Evolutionary conservation across 495 filamentous ascomycete genomes (phyloP), one percentile per base, ranked within the genome.

Genomic region (Bathelium albidoporum): DNA sequence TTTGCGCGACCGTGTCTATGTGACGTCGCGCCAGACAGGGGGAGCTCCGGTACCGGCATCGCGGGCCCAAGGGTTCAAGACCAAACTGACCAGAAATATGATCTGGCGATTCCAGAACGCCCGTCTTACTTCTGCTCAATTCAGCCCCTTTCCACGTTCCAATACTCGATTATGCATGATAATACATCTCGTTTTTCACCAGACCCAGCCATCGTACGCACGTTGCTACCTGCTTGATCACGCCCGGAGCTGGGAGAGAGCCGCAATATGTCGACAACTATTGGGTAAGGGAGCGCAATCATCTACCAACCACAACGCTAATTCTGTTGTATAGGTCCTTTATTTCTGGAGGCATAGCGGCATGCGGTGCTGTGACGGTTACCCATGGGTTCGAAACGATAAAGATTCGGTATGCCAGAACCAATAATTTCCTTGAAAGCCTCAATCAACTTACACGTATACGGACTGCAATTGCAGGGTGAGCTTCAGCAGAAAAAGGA

Each of bases 301-400:
- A 44, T 58, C 22, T n/a, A 31, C n/a, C 58, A 64, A 9, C 12
- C 1, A 24, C 9, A n/a, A 11, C 2, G 31, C 64, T 66, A 24
- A 65, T 41, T 5, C 26, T 45, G n/a, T 32, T n/a, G 58, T 14
- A 16, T 26, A 86, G 84, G 49, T 82, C 84, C 11, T 99, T 99
- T 81, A 82, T 97, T 67, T 91, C 94, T 29, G 94, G 94, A 73
- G 94, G 94, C 65, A 89, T 97, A 72, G 94, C 94, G 68, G 94
- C 95, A 60, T 96, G 91, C 76, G 94, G 94, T 67, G 94, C 94
- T 60, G 95, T 99, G 59, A 97, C 94, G 2, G 93, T 95, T 55
- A 99, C 94, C 43, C 94, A 99, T 75, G 90, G 91, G 64, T 97
- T 97, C 79, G 94, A 99, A 77, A 97, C 94, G 7, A 91, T 97